Evolutionary conservation across 257 asterid species (phyloP).

Genomic region (Schizonepeta tenuifolia): DNA sequence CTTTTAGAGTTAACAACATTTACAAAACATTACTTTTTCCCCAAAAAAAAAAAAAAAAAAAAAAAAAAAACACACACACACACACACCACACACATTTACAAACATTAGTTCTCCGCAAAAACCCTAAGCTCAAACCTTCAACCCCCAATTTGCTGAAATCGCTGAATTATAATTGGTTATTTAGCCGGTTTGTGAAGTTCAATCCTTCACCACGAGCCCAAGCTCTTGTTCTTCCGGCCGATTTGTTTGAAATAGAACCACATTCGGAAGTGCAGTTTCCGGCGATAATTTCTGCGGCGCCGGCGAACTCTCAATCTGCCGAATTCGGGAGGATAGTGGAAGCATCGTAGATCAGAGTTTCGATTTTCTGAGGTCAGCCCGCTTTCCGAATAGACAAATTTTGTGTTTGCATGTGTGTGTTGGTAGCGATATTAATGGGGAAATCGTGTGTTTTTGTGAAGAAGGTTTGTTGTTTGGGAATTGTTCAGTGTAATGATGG

Average conservation of each 20-base stretch:
- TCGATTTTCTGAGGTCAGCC: slow-evolving; percentile 9
- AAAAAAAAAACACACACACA: no score
- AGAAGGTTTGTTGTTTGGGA: neutral
- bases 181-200: neutral
- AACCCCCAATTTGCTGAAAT: neutral
- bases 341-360: neutral
- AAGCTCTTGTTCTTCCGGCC: neutral
- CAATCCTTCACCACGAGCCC: neutral
- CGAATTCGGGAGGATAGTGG: neutral
- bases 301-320: neutral
- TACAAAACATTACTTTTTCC: no score
- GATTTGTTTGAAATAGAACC: neutral
- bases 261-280: neutral
- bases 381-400: neutral
- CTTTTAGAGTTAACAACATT: neutral
- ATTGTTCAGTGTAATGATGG: neutral
- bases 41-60: no score
- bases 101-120: neutral
- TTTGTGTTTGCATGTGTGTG: neutral
- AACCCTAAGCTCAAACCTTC: neutral
- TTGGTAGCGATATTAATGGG: neutral
- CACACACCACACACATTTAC: no score
- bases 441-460: neutral
- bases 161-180: neutral
- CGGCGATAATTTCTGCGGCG: neutral